Evolutionary conservation across 2,329 filamentous ascomycete genomes (phyloP), one percentile per base, ranked within the genome.

Genomic region (Thielaviopsis euricoi): DNA sequence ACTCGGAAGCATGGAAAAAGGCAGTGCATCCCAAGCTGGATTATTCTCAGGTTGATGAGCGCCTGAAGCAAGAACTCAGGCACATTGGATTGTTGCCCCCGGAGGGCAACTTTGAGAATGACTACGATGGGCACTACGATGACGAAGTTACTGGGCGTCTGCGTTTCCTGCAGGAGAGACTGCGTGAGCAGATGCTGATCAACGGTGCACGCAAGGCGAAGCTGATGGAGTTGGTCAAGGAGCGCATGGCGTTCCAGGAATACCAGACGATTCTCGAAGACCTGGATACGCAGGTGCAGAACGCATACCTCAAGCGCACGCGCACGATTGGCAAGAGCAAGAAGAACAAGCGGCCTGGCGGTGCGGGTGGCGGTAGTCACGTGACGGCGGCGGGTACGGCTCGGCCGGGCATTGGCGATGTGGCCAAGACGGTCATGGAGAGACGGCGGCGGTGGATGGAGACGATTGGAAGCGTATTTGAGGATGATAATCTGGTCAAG

Each of bases 231-330:
- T 78, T 96, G 26, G 88, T 93, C 7, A 86, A 89, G 64, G 90
- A 95, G 68, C 84, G 89, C 63, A 91, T 98, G 81, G 93, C 93
- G 0, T 85, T 93, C 71, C 93, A 98, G 67, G 93, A 98, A 69
- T 98, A 95, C 74, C 86, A 85, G 69, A 96, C 89, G 58, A 98
- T 98, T 64, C 85, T 94, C 55, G 93, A 98, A 68, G 93, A 98
- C 68, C 82, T 98, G 22, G 93, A 98, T 74, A 83, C 84, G 49
- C 93, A 97, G 68, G 89, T 97, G 49, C 90, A 97, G 67, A 85
- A 88, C 55, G 91, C 93, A 3, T 98, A 97, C 67, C 82, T 95
- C 51, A 98, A 98, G 73, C 86, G 93, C 23, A 97, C 91, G 26
- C 83, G 93, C 52, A 95, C 89, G 0, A 85, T 97, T 72, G 88